A percentile compares a stretch with the other conserved stretches of the same genome.
Conservation (phyloP, 805 yeast species). For the Cyberlindnera subsufficiens region DNA sequence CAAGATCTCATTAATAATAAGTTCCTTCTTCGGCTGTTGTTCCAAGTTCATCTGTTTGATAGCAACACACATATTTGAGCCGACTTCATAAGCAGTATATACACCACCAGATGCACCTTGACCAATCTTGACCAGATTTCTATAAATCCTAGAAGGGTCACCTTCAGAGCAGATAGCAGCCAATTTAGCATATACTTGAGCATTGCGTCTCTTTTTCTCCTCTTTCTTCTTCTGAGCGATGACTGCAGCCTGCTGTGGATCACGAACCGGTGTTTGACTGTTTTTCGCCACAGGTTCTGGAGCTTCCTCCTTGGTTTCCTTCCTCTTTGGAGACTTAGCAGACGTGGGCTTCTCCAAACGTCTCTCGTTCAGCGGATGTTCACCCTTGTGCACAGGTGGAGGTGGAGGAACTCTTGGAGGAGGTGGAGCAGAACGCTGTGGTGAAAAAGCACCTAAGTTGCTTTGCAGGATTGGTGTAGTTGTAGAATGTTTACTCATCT, state of each 20-base stretch:
- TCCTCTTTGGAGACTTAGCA: no score
- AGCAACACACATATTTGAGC: slow-evolving; percentile 64
- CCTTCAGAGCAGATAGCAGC: slow-evolving; percentile 75
- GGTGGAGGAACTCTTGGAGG: slow-evolving; percentile 25
- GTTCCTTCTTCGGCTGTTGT: slow-evolving; percentile 91
- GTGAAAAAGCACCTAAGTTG: slow-evolving; percentile 14
- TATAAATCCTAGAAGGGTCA: slow-evolving; percentile 71
- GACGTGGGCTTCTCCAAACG: background rate
- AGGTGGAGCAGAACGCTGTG: slow-evolving; percentile 21
- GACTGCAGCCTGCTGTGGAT: slow-evolving; percentile 45
- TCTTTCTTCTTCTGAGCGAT: slow-evolving; percentile 67
- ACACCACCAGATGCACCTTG: slow-evolving; percentile 99
- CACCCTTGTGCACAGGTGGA: slow-evolving; percentile 18
- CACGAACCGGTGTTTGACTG: slow-evolving; percentile 40
- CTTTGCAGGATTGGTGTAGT: slow-evolving; percentile 14
- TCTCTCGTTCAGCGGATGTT: slow-evolving; percentile 15
- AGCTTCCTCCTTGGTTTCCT: background rate
- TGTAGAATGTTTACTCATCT: slow-evolving; percentile 10
- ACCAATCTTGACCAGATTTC: slow-evolving; percentile 77
- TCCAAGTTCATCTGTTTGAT: slow-evolving; percentile 94
- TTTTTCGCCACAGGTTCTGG: slow-evolving; percentile 30
- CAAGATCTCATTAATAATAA: slow-evolving; percentile 88
- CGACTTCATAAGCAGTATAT: slow-evolving; percentile 71
- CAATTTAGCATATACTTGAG: slow-evolving; percentile 64
- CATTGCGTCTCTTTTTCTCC: slow-evolving; percentile 66